phyloP scores from a whole-genome alignment of 805 yeast species.

The Metschnikowia dekortorum region DNA sequence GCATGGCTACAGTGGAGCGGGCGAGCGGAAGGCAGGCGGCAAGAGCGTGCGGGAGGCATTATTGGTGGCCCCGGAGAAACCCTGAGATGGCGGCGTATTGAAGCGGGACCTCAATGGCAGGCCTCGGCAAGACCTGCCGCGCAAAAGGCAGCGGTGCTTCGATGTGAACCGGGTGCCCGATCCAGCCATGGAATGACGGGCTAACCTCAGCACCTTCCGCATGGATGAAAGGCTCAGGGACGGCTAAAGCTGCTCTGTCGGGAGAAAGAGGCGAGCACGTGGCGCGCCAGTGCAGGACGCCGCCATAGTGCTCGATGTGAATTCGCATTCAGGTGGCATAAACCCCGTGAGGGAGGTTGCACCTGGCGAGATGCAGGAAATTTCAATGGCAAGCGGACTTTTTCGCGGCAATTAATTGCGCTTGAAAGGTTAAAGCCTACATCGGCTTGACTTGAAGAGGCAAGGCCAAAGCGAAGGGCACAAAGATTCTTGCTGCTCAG shows the following conservation, averaged over 20 bases:
- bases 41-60: neutral
- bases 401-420: no score
- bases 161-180: neutral
- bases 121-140: neutral
- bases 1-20: neutral
- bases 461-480: no score
- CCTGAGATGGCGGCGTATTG: neutral
- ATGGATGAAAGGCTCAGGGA: neutral
- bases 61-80: neutral
- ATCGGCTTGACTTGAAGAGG: neutral
- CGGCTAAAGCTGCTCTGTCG: neutral
- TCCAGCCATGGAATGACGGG: neutral
- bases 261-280: neutral
- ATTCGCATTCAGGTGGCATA: neutral
- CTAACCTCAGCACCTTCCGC: neutral
- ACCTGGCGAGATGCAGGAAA: neutral
- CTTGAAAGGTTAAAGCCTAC: neutral
- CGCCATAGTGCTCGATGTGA: neutral
- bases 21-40: neutral
- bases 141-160: neutral
- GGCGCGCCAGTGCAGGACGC: neutral
- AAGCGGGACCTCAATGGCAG: neutral
- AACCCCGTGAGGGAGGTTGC: neutral
- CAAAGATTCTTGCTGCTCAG: no score
- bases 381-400: neutral